Evolutionary conservation across 163 green algal species (phyloP).

Genomic region (Volvox carteri): DNA sequence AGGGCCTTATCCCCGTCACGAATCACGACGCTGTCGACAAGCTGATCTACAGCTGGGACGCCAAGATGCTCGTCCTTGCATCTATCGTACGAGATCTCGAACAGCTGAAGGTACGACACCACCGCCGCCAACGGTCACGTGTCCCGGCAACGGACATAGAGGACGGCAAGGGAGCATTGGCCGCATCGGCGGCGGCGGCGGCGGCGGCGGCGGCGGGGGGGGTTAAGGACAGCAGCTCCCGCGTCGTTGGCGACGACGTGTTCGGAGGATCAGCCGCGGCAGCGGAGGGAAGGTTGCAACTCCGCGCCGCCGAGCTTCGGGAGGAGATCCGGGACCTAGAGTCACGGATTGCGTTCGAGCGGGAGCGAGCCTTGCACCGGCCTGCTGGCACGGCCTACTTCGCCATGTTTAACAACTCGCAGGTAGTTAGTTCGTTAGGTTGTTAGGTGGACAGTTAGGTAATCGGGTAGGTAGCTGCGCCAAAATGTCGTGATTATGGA

Average conservation of each 20-base stretch:
- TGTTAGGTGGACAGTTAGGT: too few species aligned
- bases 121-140: neutral
- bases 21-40: slow-evolving; percentile 13
- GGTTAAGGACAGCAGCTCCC: too few species aligned
- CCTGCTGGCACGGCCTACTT: slow-evolving; percentile 36
- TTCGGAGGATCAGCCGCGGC: neutral
- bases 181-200: neutral
- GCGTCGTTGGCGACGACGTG: too few species aligned
- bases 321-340: neutral
- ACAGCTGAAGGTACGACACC: neutral
- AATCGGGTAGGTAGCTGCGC: too few species aligned
- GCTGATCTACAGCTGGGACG: slow-evolving; percentile 11
- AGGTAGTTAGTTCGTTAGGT: too few species aligned
- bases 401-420: slow-evolving; percentile 39
- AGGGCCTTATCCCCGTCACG: slow-evolving; percentile 21
- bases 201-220: neutral
- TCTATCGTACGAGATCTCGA: neutral
- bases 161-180: neutral
- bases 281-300: neutral
- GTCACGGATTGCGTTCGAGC: neutral
- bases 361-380: neutral
- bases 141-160: neutral
- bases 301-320: neutral
- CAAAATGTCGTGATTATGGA: too few species aligned
- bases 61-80: neutral